Percentiles rank a stretch among this genome's conserved stretches.
phyloP scores from a whole-genome alignment of 2,329 filamentous ascomycete genomes.

The Arthroderma sp. region DNA sequence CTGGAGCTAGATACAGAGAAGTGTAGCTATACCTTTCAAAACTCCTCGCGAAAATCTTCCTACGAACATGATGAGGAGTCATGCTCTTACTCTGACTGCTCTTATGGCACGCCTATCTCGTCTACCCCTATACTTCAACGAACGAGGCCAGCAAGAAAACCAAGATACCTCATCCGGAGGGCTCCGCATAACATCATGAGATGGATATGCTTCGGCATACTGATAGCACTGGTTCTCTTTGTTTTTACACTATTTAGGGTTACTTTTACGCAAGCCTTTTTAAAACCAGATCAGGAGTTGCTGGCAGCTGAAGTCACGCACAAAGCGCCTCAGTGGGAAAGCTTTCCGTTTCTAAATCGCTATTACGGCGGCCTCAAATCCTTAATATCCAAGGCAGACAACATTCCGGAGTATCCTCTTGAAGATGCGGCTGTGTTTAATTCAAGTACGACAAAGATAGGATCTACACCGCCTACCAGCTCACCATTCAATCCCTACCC shows the following conservation, averaged over 20 bases:
- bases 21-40: too few species aligned
- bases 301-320: not conserved
- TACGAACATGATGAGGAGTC: constrained; percentile 21
- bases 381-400: constrained; percentile 51
- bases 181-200: constrained; percentile 61
- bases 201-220: constrained; percentile 62
- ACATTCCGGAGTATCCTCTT: constrained; percentile 68
- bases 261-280: constrained; percentile 46
- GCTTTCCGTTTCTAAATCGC: constrained; percentile 68
- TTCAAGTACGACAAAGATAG: not conserved
- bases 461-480: constrained; percentile 3
- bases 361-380: constrained; percentile 82
- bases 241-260: constrained; percentile 62
- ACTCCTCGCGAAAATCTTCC: constrained; percentile 2
- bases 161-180: constrained; percentile 39
- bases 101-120: constrained; percentile 36
- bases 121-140: constrained; percentile 28
- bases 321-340: constrained; percentile 63
- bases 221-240: constrained; percentile 59
- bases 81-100: constrained; percentile 38
- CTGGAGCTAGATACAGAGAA: too few species aligned
- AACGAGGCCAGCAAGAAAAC: constrained; percentile 22
- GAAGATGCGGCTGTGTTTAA: constrained; percentile 23
- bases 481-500: constrained; percentile 56
- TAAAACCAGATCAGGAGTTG: constrained; percentile 1